phyloP scores from a whole-genome alignment of 768 basidiomycete species.

The Serpula lacrymans region DNA sequence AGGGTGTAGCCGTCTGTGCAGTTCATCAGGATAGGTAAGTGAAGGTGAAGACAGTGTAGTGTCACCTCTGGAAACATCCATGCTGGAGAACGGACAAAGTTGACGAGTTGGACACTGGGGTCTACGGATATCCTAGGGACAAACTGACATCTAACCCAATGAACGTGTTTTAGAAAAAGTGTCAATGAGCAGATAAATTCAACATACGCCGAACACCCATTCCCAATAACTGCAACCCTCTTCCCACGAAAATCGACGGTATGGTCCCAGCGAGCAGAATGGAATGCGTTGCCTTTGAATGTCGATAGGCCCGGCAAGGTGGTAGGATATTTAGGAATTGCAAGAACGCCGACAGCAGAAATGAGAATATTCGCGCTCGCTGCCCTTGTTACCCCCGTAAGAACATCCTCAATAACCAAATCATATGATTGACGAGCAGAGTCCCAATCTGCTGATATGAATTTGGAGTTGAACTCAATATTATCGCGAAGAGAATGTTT shows the following conservation, averaged over 20 bases:
- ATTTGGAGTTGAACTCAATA: conserved; percentile 37
- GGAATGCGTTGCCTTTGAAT: conserved; percentile 46
- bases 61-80: conserved; percentile 8
- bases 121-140: conserved; percentile 14
- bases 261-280: conserved; percentile 45
- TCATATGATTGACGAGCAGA: conserved; percentile 27
- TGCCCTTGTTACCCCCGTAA: conserved; percentile 20
- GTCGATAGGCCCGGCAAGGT: conserved; percentile 23
- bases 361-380: conserved; percentile 42
- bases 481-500: conserved; percentile 37
- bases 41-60: conserved; percentile 10
- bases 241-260: conserved; percentile 37
- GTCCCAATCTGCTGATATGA: conserved; percentile 43
- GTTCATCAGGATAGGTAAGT: conserved; percentile 5
- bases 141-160: conserved; percentile 12
- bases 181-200: not conserved
- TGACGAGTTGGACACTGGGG: conserved; percentile 2
- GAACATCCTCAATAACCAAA: conserved; percentile 25
- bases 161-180: not conserved
- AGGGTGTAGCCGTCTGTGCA: conserved; percentile 2
- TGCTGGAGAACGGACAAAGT: conserved; percentile 5
- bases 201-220: conserved; percentile 22
- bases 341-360: conserved; percentile 44
- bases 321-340: conserved; percentile 36
- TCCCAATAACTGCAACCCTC: conserved; percentile 20